Evolutionary conservation across 345 rosid species (phyloP).

Genomic region (Populus alba): DNA sequence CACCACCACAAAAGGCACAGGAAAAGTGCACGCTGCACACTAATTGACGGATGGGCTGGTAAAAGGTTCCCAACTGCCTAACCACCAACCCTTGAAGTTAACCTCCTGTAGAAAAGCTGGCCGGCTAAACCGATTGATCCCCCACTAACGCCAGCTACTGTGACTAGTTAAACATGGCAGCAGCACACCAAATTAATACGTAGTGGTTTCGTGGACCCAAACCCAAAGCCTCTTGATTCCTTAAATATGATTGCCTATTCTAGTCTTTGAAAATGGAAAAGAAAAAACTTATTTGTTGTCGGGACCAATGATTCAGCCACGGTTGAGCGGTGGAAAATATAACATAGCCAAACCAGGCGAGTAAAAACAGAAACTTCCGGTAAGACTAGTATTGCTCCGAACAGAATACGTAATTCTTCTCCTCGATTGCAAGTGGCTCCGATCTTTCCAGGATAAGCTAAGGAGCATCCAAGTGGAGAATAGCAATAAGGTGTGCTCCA

Average conservation of each 20-base stretch:
- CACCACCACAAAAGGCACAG: background rate
- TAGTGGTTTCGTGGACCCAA: background rate
- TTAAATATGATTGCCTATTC: background rate
- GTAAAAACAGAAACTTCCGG: no score
- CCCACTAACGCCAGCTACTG: background rate
- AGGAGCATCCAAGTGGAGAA: no score
- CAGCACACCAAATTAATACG: background rate
- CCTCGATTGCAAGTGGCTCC: no score
- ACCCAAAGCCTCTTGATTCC: background rate
- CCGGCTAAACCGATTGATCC: background rate
- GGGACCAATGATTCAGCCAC: no score
- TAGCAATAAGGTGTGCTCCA: background rate
- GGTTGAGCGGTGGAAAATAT: no score
- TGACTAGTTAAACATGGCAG: background rate
- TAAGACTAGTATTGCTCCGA: no score
- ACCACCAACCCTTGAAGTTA: background rate
- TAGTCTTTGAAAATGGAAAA: background rate
- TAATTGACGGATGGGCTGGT: background rate
- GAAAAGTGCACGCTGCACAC: slow-evolving; percentile 1
- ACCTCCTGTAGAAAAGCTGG: background rate
- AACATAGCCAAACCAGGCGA: no score
- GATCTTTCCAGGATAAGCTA: no score
- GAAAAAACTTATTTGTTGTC: no score
- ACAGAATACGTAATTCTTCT: no score
- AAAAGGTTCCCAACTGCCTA: background rate